These are phyloP conservation scores for Diplodia intermedia DNA, from an alignment of 2,329 filamentous ascomycete species.

Conservation along the genomic window DNA sequence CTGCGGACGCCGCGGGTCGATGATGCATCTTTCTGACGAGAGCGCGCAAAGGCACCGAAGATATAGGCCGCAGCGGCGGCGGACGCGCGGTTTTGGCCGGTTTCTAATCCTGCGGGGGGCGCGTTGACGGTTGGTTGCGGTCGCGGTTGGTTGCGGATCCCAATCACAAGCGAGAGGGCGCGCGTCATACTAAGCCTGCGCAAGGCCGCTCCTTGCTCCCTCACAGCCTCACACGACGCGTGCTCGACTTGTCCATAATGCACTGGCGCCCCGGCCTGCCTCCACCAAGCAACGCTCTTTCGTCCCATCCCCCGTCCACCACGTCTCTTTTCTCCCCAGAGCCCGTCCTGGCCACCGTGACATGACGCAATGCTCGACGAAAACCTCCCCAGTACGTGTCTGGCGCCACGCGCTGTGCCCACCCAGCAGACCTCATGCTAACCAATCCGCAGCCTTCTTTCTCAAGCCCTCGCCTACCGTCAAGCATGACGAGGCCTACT, in stretches of 20 bases:
- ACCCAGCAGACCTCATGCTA: slow-evolving; percentile 56
- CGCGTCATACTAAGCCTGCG: slow-evolving; percentile 29
- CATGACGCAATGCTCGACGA: slow-evolving; percentile 78
- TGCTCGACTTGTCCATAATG: slow-evolving; percentile 14
- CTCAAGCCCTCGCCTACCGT: slow-evolving; percentile 60
- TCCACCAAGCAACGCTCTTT: slow-evolving; percentile 6
- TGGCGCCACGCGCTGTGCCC: slow-evolving; percentile 42
- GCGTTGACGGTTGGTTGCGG: slow-evolving; percentile 9
- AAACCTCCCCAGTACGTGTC: slow-evolving; percentile 74
- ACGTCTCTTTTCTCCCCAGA: not conserved
- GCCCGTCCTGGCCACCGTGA: not conserved
- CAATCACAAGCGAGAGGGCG: slow-evolving; percentile 10
- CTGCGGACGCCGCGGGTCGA: slow-evolving; percentile 4
- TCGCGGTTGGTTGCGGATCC: not conserved
- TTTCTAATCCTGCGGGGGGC: not conserved
- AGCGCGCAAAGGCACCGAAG: not conserved
- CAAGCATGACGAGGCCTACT: slow-evolving; percentile 62
- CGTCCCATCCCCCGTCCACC: not conserved
- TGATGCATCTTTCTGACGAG: slow-evolving; percentile 3
- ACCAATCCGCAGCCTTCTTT: slow-evolving; percentile 60
- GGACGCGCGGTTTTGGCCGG: slow-evolving; percentile 10
- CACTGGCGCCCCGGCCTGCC: not conserved
- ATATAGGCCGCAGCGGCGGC: not conserved
- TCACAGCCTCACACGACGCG: slow-evolving; percentile 31
- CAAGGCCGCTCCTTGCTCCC: slow-evolving; percentile 15